A percentile compares a stretch with the other conserved stretches of the same genome.
phyloP scores from a whole-genome alignment of 805 yeast genomes.

The Sugiyamaella floridensis region DNA sequence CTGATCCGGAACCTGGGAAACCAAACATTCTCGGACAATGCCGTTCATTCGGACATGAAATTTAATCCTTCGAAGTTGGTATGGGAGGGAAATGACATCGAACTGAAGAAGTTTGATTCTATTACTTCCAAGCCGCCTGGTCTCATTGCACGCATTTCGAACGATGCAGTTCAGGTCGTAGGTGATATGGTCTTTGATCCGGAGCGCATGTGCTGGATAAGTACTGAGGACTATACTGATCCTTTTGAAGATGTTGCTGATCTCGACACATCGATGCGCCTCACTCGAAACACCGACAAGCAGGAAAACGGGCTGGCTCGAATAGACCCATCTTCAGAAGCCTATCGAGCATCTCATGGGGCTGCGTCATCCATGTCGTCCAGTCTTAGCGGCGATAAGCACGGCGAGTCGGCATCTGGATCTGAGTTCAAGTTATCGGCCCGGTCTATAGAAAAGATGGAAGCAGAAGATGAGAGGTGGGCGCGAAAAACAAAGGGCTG shows the following conservation, averaged over 20 bases:
- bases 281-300: not conserved
- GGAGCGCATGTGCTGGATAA: slow-evolving; percentile 53
- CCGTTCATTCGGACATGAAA: slow-evolving; percentile 36
- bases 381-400: slow-evolving; percentile 1
- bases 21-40: slow-evolving; percentile 10
- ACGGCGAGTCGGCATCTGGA: slow-evolving; percentile 26
- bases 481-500: slow-evolving; percentile 28
- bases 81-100: slow-evolving; percentile 66
- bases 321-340: not conserved
- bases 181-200: slow-evolving; percentile 58
- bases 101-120: slow-evolving; percentile 44
- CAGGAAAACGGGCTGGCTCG: not conserved
- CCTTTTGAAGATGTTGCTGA: slow-evolving; percentile 50
- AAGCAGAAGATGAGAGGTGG: slow-evolving; percentile 33
- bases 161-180: slow-evolving; percentile 37
- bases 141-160: slow-evolving; percentile 30
- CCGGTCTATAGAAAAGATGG: slow-evolving; percentile 22
- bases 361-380: slow-evolving; percentile 2
- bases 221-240: slow-evolving; percentile 30
- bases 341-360: not conserved
- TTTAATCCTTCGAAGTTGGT: slow-evolving; percentile 44
- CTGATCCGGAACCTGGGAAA: slow-evolving; percentile 20
- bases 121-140: slow-evolving; percentile 26
- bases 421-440: slow-evolving; percentile 28
- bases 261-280: slow-evolving; percentile 22